These are phyloP conservation scores for Orbilia brochopaga DNA, from an alignment of 2,329 filamentous ascomycete genomes.

Conservation along the genomic window DNA sequence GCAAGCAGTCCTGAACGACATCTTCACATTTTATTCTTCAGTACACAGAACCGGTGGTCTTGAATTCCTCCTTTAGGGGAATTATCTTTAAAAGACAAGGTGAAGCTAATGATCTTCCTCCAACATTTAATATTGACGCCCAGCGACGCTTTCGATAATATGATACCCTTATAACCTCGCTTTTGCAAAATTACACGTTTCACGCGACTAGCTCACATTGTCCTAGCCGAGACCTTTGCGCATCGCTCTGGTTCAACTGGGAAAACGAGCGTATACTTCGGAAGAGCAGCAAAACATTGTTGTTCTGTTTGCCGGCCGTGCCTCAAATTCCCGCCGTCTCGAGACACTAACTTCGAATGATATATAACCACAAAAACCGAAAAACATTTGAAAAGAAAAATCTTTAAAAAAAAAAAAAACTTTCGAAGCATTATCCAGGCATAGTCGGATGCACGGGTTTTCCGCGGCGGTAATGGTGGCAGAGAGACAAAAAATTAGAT, in stretches of 20 bases:
- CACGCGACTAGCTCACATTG: too few relatives aligned
- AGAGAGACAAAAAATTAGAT: neutral
- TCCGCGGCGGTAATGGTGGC: neutral
- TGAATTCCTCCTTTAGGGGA: neutral
- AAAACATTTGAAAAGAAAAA: slow-evolving; percentile 15
- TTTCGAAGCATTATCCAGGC: neutral
- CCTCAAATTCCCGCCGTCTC: too few relatives aligned
- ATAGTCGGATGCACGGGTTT: neutral
- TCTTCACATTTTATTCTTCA: neutral
- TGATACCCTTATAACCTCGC: slow-evolving; percentile 19
- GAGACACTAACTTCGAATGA: neutral
- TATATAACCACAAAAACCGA: neutral
- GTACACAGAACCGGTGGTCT: neutral
- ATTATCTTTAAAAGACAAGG: neutral
- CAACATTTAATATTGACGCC: neutral
- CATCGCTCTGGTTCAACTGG: too few relatives aligned
- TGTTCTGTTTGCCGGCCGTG: too few relatives aligned
- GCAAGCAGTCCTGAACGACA: neutral
- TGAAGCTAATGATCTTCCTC: neutral
- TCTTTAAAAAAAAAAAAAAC: slow-evolving; percentile 16
- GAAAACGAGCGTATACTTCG: too few relatives aligned
- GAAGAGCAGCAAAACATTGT: too few relatives aligned
- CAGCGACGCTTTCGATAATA: neutral
- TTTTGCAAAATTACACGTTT: too few relatives aligned
- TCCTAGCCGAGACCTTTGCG: too few relatives aligned